phyloP scores from a whole-genome alignment of 2,329 filamentous ascomycete species.

The Exophiala dermatitidis region DNA sequence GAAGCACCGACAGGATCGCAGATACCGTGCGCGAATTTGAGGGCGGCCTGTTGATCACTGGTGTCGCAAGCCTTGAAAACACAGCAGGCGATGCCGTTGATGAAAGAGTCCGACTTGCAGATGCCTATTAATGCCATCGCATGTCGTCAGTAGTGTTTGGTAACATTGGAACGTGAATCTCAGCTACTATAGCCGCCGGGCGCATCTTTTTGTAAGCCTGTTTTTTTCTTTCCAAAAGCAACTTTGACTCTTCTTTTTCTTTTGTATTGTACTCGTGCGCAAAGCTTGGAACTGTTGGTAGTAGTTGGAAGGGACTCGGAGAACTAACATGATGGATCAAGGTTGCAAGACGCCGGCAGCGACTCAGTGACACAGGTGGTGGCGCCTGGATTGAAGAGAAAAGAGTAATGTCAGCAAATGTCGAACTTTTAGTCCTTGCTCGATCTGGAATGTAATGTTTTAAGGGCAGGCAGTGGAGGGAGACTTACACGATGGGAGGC shows the following conservation, averaged over 20 bases:
- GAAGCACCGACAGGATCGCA: slow-evolving; percentile 35
- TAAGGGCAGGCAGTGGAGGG: background rate
- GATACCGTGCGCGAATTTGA: slow-evolving; percentile 28
- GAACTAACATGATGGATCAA: slow-evolving; percentile 39
- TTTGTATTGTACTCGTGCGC: background rate
- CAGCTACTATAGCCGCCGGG: background rate
- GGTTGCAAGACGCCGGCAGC: slow-evolving; percentile 34
- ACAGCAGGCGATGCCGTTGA: slow-evolving; percentile 46
- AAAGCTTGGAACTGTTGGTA: no score
- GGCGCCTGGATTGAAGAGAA: slow-evolving; percentile 12
- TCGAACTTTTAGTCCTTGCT: no score
- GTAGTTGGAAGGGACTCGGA: background rate
- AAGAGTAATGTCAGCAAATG: slow-evolving; percentile 1
- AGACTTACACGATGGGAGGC: slow-evolving; percentile 19
- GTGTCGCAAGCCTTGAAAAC: slow-evolving; percentile 39
- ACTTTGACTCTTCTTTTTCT: background rate
- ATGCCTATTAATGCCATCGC: slow-evolving; percentile 31
- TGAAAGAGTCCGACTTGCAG: slow-evolving; percentile 42
- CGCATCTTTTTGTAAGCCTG: background rate
- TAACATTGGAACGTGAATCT: background rate
- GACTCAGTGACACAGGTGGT: slow-evolving; percentile 37
- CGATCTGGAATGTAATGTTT: no score
- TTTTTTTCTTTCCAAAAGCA: background rate
- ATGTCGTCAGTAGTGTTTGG: background rate
- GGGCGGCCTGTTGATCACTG: slow-evolving; percentile 38